A percentile compares a stretch with the other conserved stretches of the same genome.
Evolutionary conservation across 345 rosid genomes (phyloP).

Genomic region (Gossypium sturtianum): DNA sequence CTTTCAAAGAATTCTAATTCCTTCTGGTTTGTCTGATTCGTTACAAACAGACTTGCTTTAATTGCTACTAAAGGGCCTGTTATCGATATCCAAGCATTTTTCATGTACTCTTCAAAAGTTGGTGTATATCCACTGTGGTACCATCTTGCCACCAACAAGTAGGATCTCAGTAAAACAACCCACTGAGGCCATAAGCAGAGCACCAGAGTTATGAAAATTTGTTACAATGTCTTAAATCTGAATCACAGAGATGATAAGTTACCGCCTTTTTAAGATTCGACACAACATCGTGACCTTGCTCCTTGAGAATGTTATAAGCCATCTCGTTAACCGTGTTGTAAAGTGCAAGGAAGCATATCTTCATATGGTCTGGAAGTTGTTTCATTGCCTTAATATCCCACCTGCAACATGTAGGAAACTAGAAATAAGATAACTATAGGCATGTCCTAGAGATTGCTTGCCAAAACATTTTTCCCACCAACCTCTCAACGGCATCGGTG

Average conservation of each 20-base stretch:
- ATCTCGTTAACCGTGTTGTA: background rate
- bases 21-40: background rate
- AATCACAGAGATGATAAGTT: background rate
- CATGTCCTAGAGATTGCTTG: background rate
- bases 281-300: background rate
- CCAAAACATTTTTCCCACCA: background rate
- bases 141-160: slow-evolving; percentile 1
- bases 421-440: background rate
- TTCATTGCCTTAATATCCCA: background rate
- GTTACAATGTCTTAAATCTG: background rate
- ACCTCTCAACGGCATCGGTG: background rate
- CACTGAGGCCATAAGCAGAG: background rate
- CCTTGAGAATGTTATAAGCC: background rate
- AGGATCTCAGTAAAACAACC: background rate
- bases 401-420: background rate
- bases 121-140: background rate
- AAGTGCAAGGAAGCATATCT: background rate
- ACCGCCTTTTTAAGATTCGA: background rate
- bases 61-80: background rate
- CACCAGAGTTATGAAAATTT: background rate
- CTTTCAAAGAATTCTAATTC: background rate
- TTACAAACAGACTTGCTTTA: background rate
- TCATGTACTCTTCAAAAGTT: background rate
- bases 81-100: background rate
- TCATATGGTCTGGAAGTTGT: background rate